These are phyloP conservation scores for Chrysanthemum lavandulifolium DNA, from an alignment of 129 eudicot species.

Conservation along the genomic window DNA sequence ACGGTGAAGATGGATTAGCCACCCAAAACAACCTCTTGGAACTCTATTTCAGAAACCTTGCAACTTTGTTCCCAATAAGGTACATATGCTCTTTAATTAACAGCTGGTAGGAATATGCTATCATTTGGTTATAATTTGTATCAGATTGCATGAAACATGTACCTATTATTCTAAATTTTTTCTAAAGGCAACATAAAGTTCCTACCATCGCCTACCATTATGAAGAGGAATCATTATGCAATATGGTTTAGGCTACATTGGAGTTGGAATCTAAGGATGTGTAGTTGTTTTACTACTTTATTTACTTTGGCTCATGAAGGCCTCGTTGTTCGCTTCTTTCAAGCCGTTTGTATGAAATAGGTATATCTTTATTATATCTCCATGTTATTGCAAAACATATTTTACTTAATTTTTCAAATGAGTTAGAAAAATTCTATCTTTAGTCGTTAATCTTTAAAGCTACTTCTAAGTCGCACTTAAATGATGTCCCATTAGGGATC, in stretches of 20 bases:
- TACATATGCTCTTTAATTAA: too few relatives aligned
- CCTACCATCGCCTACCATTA: slow-evolving; percentile 18
- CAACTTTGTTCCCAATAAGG: neutral
- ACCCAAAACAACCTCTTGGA: too few relatives aligned
- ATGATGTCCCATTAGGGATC: too few relatives aligned
- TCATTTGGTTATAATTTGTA: neutral
- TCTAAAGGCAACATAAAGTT: neutral
- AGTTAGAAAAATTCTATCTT: too few relatives aligned
- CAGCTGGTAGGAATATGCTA: too few relatives aligned
- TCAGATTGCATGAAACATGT: slow-evolving; percentile 31
- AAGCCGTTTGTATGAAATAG: neutral
- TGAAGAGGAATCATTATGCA: slow-evolving; percentile 31
- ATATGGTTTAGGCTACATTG: slow-evolving; percentile 27
- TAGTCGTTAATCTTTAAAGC: too few relatives aligned
- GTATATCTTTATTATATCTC: neutral
- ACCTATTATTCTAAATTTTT: neutral
- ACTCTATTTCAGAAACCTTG: neutral
- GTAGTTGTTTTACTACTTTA: slow-evolving; percentile 7
- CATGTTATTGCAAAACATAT: neutral
- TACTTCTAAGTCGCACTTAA: too few relatives aligned
- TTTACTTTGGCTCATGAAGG: slow-evolving; percentile 5
- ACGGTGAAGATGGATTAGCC: too few relatives aligned
- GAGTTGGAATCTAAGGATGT: neutral
- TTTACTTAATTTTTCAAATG: neutral
- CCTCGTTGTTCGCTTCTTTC: slow-evolving; percentile 5